phyloP scores from a whole-genome alignment of 768 basidiomycete species.

The Trametes coccinea region DNA sequence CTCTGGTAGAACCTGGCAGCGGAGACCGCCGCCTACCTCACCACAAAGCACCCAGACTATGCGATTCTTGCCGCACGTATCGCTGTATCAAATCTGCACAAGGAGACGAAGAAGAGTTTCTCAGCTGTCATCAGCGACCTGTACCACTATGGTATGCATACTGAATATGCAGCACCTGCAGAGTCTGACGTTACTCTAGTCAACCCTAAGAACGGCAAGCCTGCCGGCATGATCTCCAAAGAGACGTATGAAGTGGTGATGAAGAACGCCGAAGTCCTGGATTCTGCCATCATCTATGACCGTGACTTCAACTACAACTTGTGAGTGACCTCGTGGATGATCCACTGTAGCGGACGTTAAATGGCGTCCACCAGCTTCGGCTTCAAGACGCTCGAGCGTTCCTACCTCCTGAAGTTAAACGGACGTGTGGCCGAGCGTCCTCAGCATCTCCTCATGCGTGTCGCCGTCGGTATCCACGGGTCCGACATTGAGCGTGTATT shows the following conservation, averaged over 20 bases:
- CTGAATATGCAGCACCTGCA: neutral
- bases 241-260: constrained; percentile 81
- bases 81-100: constrained; percentile 97
- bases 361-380: constrained; percentile 65
- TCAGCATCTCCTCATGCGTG: constrained; percentile 99
- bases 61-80: constrained; percentile 98
- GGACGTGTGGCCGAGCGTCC: constrained; percentile 96
- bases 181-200: constrained; percentile 43
- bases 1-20: constrained; percentile 82
- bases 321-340: constrained; percentile 44
- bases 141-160: constrained; percentile 73
- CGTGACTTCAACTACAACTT: constrained; percentile 98
- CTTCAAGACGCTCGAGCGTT: constrained; percentile 99
- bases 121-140: constrained; percentile 90
- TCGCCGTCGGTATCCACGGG: constrained; percentile 96
- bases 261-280: constrained; percentile 77
- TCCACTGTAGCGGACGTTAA: too few species aligned
- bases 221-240: constrained; percentile 90
- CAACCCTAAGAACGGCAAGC: constrained; percentile 89
- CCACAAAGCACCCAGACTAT: constrained; percentile 97
- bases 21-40: constrained; percentile 96
- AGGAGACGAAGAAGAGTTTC: constrained; percentile 98
- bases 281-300: constrained; percentile 96
- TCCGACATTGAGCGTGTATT: constrained; percentile 83
- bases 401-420: constrained; percentile 92